These are phyloP conservation scores for Eimeria sp. DNA, from an alignment of 169 alveolate species.

Conservation along the genomic window DNA sequence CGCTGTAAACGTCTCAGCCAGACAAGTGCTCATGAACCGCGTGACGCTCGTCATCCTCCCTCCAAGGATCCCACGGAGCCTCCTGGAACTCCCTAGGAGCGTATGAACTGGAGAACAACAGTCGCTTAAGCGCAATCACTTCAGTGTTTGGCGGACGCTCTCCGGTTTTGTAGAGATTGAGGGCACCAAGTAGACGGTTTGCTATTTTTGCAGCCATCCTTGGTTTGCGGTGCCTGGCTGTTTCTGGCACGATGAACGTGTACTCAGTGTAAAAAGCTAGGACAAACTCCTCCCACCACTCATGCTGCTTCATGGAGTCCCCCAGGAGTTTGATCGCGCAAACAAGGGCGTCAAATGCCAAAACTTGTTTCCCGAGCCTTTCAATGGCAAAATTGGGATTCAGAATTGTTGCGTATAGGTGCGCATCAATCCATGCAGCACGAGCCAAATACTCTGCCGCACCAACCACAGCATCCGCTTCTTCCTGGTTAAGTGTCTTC, in stretches of 20 bases:
- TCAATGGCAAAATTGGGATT: background rate
- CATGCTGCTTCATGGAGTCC: background rate
- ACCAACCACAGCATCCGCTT: background rate
- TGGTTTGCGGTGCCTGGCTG: too few species aligned
- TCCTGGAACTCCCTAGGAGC: background rate
- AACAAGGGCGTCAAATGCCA: background rate
- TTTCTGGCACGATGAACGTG: background rate
- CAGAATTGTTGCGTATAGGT: background rate
- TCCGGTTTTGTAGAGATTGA: background rate
- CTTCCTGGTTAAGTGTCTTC: slow-evolving; percentile 7
- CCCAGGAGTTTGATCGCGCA: background rate
- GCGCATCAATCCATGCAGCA: background rate
- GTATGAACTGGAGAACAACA: background rate
- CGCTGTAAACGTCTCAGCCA: background rate
- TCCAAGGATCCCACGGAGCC: background rate
- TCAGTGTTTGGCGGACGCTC: background rate
- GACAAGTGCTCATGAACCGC: background rate
- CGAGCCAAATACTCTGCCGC: background rate
- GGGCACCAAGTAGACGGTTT: slow-evolving; percentile 4
- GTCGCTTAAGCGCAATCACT: background rate
- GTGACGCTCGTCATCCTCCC: background rate
- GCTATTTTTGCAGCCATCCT: background rate
- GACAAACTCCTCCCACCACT: background rate
- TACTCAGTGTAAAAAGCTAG: background rate
- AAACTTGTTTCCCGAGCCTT: background rate